Conservation (phyloP, 352 stramenopile genomes). For the Globisporangium lucens region DNA sequence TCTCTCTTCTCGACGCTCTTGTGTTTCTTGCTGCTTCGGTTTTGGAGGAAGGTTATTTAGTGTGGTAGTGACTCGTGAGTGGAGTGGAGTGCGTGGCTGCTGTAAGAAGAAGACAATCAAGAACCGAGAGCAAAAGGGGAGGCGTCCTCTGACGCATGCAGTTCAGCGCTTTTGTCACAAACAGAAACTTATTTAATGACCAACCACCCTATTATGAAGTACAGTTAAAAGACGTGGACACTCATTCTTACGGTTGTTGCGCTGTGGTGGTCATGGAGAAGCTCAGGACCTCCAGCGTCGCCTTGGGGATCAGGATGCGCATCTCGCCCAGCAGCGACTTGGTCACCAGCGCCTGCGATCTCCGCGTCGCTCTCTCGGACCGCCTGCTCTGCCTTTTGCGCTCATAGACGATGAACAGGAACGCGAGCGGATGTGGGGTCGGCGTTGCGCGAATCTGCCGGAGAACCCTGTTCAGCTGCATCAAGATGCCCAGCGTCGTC, state of each 20-base stretch:
- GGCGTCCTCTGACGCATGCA: not conserved
- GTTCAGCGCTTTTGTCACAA: conserved; percentile 6
- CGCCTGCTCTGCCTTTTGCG: not conserved
- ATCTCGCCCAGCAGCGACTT: not conserved
- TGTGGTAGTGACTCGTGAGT: not conserved
- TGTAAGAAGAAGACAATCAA: conserved; percentile 10
- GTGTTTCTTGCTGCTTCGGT: not conserved
- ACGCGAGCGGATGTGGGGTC: not conserved
- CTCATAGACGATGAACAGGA: not conserved
- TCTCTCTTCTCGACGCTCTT: conserved; percentile 6
- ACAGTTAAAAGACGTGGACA: not conserved
- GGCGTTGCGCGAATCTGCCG: not conserved
- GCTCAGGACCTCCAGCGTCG: conserved; percentile 11
- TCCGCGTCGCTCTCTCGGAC: not conserved
- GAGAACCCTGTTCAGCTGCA: not conserved
- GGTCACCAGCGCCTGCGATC: not conserved
- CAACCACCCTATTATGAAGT: not conserved
- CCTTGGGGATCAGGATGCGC: conserved; percentile 10
- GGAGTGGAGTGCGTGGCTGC: conserved; percentile 1
- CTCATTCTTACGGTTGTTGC: not conserved
- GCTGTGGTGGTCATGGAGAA: not conserved
- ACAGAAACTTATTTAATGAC: conserved; percentile 11
- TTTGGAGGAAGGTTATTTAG: conserved; percentile 6
- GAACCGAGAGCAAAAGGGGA: conserved; percentile 6
- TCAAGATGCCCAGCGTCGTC: not conserved